Evolutionary conservation across 768 basidiomycete genomes (phyloP), one percentile per base, ranked within the genome.

Genomic region (Cystofilobasidium capitatum): DNA sequence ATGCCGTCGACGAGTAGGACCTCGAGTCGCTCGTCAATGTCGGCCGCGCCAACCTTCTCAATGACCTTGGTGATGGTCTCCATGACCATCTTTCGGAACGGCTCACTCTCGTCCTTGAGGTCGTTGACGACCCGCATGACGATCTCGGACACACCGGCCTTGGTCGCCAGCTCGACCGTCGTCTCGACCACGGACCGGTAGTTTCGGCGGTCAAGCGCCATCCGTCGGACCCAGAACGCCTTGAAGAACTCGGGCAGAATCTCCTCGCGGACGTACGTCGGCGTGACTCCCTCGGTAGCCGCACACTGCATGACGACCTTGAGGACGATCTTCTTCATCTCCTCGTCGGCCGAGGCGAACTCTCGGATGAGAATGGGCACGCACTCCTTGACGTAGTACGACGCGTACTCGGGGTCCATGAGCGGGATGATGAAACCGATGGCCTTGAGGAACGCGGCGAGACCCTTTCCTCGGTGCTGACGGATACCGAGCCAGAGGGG

Each of bases 261-360:
- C 74, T 99, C 96, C 72, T 93, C 87, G 74, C 91, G 94, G 76
- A 99, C 96, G 77, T 97, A 99, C 45, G 85, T 83, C 3, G 96
- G 85, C 0, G 91, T 91, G 42, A 99, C 96, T 79, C 96, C 96
- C 76, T 99, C 96, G 1, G 96, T 99, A 12, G 91, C 90, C 37
- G 96, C 91, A 74, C 96, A 98, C 77, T 98, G 96, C 79, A 98
- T 96, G 73, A 98, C 93, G 65, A 99, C 96, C 78, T 98, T 98
- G 60, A 99, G 79, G 7, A 99, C 96, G 71, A 98, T 98, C 82
- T 98, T 96, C 84, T 98, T 94, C 96, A 99, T 99, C 81, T 99
- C 96, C 77, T 99, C 96, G 76, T 99, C 96, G 12, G 94, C 94
- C 8, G 93, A 96, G 77, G 94, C 92, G 81, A 97, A 98, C 79